Evolutionary conservation across 352 stramenopile species (phyloP).

Genomic region (Hyaloperonospora arabidopsidis): DNA sequence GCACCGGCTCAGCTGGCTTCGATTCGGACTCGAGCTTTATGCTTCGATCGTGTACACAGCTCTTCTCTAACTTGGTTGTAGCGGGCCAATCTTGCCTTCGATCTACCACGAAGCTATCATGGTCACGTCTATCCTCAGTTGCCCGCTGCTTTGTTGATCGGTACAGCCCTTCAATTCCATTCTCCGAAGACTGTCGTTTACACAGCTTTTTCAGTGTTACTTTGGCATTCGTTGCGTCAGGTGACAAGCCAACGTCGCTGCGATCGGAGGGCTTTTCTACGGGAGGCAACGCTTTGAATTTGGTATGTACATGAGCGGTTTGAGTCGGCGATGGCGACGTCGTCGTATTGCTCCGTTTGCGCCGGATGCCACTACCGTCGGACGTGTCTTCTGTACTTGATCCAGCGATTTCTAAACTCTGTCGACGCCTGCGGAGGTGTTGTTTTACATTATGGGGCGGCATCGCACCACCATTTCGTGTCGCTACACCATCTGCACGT

Average conservation of each 20-base stretch:
- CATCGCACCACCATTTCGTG: conserved; percentile 7
- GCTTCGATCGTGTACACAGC: conserved; percentile 10
- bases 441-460: conserved; percentile 17
- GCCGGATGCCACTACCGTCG: conserved; percentile 38
- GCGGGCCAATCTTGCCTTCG: conserved; percentile 2
- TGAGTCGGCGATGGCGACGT: conserved; percentile 14
- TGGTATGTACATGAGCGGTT: conserved; percentile 4
- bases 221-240: conserved; percentile 16
- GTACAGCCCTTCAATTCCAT: conserved; percentile 26
- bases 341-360: conserved; percentile 67
- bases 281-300: conserved; percentile 14
- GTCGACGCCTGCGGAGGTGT: conserved; percentile 36
- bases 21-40: conserved; percentile 19
- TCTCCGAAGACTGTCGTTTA: conserved; percentile 44
- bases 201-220: conserved; percentile 35
- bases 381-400: conserved; percentile 53
- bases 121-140: conserved; percentile 18
- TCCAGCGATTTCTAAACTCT: conserved; percentile 50
- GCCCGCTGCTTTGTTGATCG: conserved; percentile 38
- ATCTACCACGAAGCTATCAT: conserved; percentile 10
- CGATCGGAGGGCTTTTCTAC: conserved; percentile 14
- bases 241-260: conserved; percentile 21
- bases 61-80: conserved; percentile 11
- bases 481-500: conserved; percentile 3
- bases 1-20: conserved; percentile 9